phyloP scores from a whole-genome alignment of 768 basidiomycete species.

The Pulveroboletus frians region DNA sequence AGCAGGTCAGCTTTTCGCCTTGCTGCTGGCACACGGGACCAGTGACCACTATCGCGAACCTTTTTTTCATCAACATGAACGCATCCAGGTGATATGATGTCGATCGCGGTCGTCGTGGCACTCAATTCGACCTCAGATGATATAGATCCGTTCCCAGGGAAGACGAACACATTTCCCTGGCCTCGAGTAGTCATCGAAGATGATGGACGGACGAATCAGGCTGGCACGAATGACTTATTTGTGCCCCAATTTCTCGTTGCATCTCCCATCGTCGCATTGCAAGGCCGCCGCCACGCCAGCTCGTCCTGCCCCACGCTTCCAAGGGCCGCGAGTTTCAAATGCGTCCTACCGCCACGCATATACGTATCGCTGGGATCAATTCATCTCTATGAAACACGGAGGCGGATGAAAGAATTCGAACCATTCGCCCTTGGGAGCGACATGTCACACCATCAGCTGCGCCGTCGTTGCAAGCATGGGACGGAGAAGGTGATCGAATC shows the following conservation, averaged over 20 bases:
- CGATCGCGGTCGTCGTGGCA: constrained; percentile 13
- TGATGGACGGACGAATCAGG: background rate
- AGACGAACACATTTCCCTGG: background rate
- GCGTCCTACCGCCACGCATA: constrained; percentile 1
- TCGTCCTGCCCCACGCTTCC: background rate
- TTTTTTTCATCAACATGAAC: background rate
- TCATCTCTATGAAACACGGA: constrained; percentile 23
- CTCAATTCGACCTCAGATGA: background rate
- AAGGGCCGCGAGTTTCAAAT: constrained; percentile 10
- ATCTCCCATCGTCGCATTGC: background rate
- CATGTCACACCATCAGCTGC: constrained; percentile 10
- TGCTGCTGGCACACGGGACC: constrained; percentile 2
- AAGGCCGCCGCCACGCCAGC: background rate
- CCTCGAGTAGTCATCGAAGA: background rate
- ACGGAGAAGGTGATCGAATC: background rate
- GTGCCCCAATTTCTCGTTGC: background rate
- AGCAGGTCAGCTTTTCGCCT: background rate
- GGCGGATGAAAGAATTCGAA: constrained; percentile 14
- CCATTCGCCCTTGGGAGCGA: background rate
- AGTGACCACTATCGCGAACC: background rate
- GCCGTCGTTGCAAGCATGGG: constrained; percentile 5
- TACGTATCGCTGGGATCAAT: constrained; percentile 4
- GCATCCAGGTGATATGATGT: constrained; percentile 1
- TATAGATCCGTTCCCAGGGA: constrained; percentile 14
- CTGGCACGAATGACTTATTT: background rate